Evolutionary conservation across 2,329 filamentous ascomycete genomes (phyloP).

Genomic region (Tothia fuscella): DNA sequence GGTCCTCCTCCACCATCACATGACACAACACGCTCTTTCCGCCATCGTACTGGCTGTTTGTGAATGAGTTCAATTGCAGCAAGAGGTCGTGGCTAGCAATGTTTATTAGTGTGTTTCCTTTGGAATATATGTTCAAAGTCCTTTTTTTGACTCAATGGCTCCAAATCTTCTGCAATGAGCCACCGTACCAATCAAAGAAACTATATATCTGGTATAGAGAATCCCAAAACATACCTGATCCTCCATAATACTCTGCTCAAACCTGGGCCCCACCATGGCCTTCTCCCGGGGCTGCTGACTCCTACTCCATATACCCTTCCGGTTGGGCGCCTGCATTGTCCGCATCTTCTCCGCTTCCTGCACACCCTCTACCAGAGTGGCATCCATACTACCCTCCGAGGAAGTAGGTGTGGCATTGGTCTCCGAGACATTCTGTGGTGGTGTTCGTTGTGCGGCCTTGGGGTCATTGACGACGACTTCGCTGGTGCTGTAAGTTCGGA

Average conservation of each 20-base stretch:
- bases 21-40: conserved; percentile 64
- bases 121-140: no score
- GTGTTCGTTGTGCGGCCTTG: conserved; percentile 35
- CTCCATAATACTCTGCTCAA: conserved; percentile 93
- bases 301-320: conserved; percentile 65
- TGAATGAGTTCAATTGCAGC: conserved; percentile 94
- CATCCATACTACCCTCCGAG: conserved; percentile 38
- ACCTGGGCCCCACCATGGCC: conserved; percentile 88
- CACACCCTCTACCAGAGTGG: conserved; percentile 42
- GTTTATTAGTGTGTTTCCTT: conserved; percentile 15
- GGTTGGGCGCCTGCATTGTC: conserved; percentile 75
- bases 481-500: conserved; percentile 6
- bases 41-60: conserved; percentile 89
- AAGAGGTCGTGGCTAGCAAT: conserved; percentile 64
- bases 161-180: no score
- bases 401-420: conserved; percentile 48
- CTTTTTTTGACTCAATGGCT: no score
- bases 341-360: conserved; percentile 44
- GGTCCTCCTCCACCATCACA: conserved; percentile 92
- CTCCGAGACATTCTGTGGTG: conserved; percentile 42
- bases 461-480: conserved; percentile 62
- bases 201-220: no score
- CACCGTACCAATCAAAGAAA: no score
- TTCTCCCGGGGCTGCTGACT: conserved; percentile 70
- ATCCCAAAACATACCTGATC: conserved; percentile 57